Percentiles rank a stretch among this genome's conserved stretches.
phyloP scores from a whole-genome alignment of 768 basidiomycete genomes.

The Thelephora aurantiotincta region DNA sequence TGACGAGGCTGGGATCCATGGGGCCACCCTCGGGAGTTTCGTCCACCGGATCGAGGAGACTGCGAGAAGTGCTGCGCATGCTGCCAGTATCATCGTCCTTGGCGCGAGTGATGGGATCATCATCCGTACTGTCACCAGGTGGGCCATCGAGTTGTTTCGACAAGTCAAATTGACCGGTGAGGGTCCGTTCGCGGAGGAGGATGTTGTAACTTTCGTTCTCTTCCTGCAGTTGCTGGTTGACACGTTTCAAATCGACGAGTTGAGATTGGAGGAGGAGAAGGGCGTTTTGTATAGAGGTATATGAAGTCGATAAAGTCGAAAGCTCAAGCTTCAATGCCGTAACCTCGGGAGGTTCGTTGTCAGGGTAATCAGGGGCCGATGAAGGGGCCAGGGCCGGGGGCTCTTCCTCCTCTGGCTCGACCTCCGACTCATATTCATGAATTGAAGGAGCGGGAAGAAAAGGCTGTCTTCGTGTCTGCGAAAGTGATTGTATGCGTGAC shows the following conservation, averaged over 20 bases:
- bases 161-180: constrained; percentile 79
- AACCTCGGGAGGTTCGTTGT: constrained; percentile 78
- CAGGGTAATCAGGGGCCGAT: constrained; percentile 31
- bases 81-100: constrained; percentile 29
- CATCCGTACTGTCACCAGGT: constrained; percentile 15
- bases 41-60: constrained; percentile 35
- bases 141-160: constrained; percentile 47
- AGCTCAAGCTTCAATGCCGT: constrained; percentile 72
- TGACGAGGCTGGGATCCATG: constrained; percentile 26
- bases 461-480: constrained; percentile 45
- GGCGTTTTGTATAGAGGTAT: constrained; percentile 72
- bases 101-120: constrained; percentile 10
- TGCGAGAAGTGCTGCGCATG: constrained; percentile 41
- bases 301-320: constrained; percentile 75
- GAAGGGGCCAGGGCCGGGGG: constrained; percentile 28
- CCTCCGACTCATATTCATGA: constrained; percentile 16
- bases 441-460: constrained; percentile 16
- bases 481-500: constrained; percentile 73
- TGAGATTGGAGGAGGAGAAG: constrained; percentile 76
- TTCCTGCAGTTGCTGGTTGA: constrained; percentile 81
- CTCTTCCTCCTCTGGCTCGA: constrained; percentile 24
- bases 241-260: constrained; percentile 73
- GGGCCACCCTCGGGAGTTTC: constrained; percentile 37
- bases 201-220: constrained; percentile 98
- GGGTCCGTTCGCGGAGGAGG: constrained; percentile 77